Conservation (phyloP, 2,329 filamentous ascomycete genomes). For the Fusarium musae region DNA sequence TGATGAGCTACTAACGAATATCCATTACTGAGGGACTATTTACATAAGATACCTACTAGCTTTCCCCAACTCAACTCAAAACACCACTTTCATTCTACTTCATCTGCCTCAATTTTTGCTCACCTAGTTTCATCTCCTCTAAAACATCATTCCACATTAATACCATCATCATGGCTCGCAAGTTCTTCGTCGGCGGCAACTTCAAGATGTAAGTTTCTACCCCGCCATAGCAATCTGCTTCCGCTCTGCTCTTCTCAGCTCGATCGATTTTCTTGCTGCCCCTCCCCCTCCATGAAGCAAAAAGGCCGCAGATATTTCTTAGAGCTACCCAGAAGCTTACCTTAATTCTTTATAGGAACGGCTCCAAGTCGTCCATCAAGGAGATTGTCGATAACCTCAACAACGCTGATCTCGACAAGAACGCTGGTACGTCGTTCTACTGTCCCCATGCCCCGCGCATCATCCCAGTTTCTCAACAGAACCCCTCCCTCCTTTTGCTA, state of each 20-base stretch:
- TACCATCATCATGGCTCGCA: slow-evolving; percentile 82
- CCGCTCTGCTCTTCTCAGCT: slow-evolving; percentile 11
- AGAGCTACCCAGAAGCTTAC: slow-evolving; percentile 27
- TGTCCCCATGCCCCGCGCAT: slow-evolving; percentile 13
- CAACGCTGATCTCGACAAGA: slow-evolving; percentile 80
- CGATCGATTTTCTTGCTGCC: slow-evolving; percentile 16
- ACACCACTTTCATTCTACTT: slow-evolving; percentile 8
- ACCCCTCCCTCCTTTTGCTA: slow-evolving; percentile 12
- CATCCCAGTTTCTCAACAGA: slow-evolving; percentile 13
- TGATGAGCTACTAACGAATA: background rate
- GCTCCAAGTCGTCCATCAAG: slow-evolving; percentile 88
- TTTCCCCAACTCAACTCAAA: slow-evolving; percentile 23
- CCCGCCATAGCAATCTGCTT: slow-evolving; percentile 36
- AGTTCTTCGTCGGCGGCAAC: slow-evolving; percentile 98
- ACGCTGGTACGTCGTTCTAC: slow-evolving; percentile 68
- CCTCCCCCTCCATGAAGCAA: slow-evolving; percentile 35
- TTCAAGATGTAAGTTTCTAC: slow-evolving; percentile 88
- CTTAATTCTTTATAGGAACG: slow-evolving; percentile 76
- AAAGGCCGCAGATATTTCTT: slow-evolving; percentile 44
- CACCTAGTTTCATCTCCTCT: background rate
- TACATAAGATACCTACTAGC: slow-evolving; percentile 3
- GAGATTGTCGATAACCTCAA: slow-evolving; percentile 92
- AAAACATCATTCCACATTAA: slow-evolving; percentile 20
- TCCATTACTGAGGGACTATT: slow-evolving; percentile 17
- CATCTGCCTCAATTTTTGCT: slow-evolving; percentile 12